Evolutionary conservation across 2,329 filamentous ascomycete species (phyloP).

Genomic region (Venturia nashicola): DNA sequence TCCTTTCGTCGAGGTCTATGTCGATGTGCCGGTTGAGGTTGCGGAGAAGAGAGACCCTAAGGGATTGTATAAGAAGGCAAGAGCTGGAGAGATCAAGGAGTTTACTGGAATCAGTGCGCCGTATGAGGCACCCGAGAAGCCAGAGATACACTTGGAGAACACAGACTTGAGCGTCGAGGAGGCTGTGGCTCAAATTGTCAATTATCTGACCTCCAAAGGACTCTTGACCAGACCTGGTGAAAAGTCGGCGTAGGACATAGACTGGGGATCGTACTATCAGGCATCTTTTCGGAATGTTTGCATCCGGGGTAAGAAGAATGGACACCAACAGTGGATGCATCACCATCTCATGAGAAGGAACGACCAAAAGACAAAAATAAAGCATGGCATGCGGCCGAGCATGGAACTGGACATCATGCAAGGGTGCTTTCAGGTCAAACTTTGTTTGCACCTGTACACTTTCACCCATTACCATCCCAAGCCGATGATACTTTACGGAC

Average conservation of each 20-base stretch:
- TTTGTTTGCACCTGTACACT: no score
- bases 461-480: no score
- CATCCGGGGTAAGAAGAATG: no score
- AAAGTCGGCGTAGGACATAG: not conserved
- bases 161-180: conserved; percentile 77
- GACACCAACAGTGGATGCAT: no score
- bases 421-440: no score
- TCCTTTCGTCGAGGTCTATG: conserved; percentile 85
- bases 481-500: no score
- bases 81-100: conserved; percentile 87
- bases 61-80: conserved; percentile 94
- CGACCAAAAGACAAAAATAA: no score
- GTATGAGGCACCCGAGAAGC: conserved; percentile 76
- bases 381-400: no score
- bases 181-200: conserved; percentile 71
- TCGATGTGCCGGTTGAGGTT: conserved; percentile 82
- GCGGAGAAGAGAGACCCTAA: conserved; percentile 95
- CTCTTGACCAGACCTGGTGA: conserved; percentile 33
- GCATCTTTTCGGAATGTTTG: no score
- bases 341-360: no score
- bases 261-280: no score
- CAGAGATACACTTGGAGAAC: conserved; percentile 80
- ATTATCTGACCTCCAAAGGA: conserved; percentile 62
- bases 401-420: no score
- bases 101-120: conserved; percentile 94